A percentile compares a stretch with the other conserved stretches of the same genome.
phyloP scores from a whole-genome alignment of 768 basidiomycete genomes.

The Phlegmacium glaucopus region DNA sequence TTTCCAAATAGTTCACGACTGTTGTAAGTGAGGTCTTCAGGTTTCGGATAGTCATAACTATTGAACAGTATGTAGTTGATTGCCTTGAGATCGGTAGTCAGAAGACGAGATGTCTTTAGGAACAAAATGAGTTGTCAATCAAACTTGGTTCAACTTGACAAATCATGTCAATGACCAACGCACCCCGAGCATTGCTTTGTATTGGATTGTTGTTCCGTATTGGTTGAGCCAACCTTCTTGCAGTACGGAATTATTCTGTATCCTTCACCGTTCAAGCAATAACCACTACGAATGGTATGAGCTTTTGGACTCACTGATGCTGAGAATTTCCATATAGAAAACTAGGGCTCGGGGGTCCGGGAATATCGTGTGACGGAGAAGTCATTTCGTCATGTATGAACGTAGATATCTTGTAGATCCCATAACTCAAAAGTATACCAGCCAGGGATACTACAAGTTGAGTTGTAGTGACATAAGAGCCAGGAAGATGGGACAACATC shows the following conservation, averaged over 20 bases:
- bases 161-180: slow-evolving; percentile 3
- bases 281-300: not conserved
- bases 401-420: not conserved
- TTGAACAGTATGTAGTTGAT: slow-evolving; percentile 60
- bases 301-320: slow-evolving; percentile 25
- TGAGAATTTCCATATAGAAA: slow-evolving; percentile 23
- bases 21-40: slow-evolving; percentile 32
- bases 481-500: too few relatives aligned
- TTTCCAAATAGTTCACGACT: slow-evolving; percentile 40
- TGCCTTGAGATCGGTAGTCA: slow-evolving; percentile 59
- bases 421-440: not conserved
- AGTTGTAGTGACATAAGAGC: too few relatives aligned
- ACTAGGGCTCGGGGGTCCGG: not conserved
- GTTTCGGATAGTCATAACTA: slow-evolving; percentile 50
- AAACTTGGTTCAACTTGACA: not conserved
- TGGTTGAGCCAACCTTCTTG: slow-evolving; percentile 41
- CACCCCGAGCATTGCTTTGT: slow-evolving; percentile 40
- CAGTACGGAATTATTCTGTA: slow-evolving; percentile 30
- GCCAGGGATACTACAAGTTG: not conserved
- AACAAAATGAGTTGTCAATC: not conserved
- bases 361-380: not conserved
- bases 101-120: slow-evolving; percentile 37
- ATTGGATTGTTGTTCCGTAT: slow-evolving; percentile 43
- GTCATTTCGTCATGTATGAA: not conserved
- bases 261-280: not conserved